Evolutionary conservation across 352 stramenopile species (phyloP).

Genomic region (Phytophthora pluvialis): DNA sequence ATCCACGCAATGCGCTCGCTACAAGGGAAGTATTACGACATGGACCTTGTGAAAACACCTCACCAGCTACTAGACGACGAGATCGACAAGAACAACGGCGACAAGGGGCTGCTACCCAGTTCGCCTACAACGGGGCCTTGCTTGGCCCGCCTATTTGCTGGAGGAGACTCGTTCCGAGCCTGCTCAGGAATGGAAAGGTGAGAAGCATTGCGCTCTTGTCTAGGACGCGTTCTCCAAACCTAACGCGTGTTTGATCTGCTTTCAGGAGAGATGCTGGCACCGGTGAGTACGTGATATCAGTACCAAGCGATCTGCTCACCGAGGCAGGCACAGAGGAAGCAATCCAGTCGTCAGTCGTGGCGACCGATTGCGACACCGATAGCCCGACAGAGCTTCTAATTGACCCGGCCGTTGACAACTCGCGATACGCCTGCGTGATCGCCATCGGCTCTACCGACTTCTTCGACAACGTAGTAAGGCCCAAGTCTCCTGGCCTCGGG

Average conservation of each 20-base stretch:
- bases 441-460: conserved; percentile 28
- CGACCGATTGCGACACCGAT: conserved; percentile 26
- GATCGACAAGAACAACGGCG: conserved; percentile 17
- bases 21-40: conserved; percentile 34
- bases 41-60: conserved; percentile 24
- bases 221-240: conserved; percentile 2
- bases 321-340: neutral
- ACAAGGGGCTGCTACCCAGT: conserved; percentile 5
- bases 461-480: neutral
- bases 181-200: conserved; percentile 28
- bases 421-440: conserved; percentile 44
- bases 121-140: neutral
- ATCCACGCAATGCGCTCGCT: conserved; percentile 24
- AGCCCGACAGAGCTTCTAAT: neutral
- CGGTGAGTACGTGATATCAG: conserved; percentile 16
- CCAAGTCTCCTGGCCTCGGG: conserved; percentile 4
- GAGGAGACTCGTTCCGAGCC: conserved; percentile 10
- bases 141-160: conserved; percentile 10
- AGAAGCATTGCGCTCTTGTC: neutral
- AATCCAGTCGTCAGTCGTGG: conserved; percentile 26
- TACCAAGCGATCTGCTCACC: conserved; percentile 16
- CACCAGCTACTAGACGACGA: conserved; percentile 36
- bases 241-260: neutral
- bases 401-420: neutral
- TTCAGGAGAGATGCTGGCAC: conserved; percentile 12